Base-by-base conservation (phyloP, 2,329 filamentous ascomycete genomes). In the Trichophyton simii region DNA sequence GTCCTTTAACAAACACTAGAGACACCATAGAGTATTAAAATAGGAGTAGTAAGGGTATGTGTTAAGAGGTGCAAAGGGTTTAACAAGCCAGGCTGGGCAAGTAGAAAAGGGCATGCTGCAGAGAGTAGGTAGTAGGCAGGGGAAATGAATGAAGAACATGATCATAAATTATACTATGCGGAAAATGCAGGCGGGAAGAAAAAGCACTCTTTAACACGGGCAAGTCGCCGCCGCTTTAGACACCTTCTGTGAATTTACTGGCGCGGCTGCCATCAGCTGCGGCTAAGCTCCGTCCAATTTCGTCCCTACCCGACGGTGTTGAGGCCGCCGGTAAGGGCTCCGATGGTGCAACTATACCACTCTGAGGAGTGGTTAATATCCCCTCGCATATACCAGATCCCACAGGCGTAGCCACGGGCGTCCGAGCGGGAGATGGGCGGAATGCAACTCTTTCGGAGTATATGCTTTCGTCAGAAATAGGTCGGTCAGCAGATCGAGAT, bases 261-360 rank as follows among this genome's bases (percentile, higher is more conserved):
- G 74, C 69, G 38, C 75, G 72, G 65, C 76, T 78, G n/a, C 75
- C 75, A 64, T 78, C 76, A 52, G 71, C 71, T 60, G 73, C 73
- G 4, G 73, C 68, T 61, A 74, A 69, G 60, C 73, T 77, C 60
- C 76, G 74, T 28, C 76, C 76, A 25, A 78, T 63, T n/a, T 66
- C 67, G 66, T 78, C 76, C 25, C 72, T 68, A 52, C 68, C 69
- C 58, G 68, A 66, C 1, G 66, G 62, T 3, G 71, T 65, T 6
- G 67, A 66, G n/a, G 69, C 66, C 57, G 70, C 65, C 2, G 67
- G 65, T 54, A 70, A 58, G 2, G 72, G 63, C n/a, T 67, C 63
- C 13, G 66, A 66, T 13, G 63, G 66, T 28, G 65, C 60, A 57
- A 68, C 60, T 18, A 63, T 48, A 3, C 61, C 59, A 25, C 58